Evolutionary conservation across 2,329 filamentous ascomycete genomes (phyloP).

Genomic region (Fusarium multiceps): DNA sequence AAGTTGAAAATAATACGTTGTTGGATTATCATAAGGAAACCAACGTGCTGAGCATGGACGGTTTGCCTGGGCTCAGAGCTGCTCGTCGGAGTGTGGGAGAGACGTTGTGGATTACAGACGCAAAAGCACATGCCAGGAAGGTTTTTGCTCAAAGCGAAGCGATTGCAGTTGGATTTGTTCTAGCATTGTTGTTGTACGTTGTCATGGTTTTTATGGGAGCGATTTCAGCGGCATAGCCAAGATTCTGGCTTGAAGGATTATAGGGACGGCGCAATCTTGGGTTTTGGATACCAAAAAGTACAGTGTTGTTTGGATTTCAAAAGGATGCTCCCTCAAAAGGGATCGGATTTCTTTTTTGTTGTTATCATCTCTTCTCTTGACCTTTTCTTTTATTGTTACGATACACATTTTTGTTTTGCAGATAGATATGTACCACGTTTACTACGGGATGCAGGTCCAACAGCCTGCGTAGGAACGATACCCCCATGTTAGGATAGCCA

Average conservation of each 20-base stretch:
- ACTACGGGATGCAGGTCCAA: constrained; percentile 40
- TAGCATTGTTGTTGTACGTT: constrained; percentile 48
- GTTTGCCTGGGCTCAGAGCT: constrained; percentile 65
- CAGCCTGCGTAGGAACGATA: constrained; percentile 42
- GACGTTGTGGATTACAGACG: constrained; percentile 57
- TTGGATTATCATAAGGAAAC: constrained; percentile 66
- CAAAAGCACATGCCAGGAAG: constrained; percentile 43
- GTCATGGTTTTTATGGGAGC: constrained; percentile 40
- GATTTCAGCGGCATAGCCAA: constrained; percentile 36
- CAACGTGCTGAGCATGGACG: constrained; percentile 68
- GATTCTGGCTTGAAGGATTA: constrained; percentile 34
- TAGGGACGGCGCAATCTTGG: constrained; percentile 39
- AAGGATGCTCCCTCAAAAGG: constrained; percentile 19
- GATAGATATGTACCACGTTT: constrained; percentile 42
- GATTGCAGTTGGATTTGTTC: constrained; percentile 49
- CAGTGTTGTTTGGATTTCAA: constrained; percentile 38
- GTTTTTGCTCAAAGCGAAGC: constrained; percentile 49
- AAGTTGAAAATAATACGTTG: constrained; percentile 61
- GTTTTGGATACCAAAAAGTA: constrained; percentile 43
- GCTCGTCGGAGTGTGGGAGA: constrained; percentile 64
- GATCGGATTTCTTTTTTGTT: constrained; percentile 17
- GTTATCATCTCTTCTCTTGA: not conserved
- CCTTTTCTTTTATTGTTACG: constrained; percentile 11
- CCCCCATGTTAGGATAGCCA: constrained; percentile 41
- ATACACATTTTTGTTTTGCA: constrained; percentile 35